Conservation (phyloP, 2,329 filamentous ascomycete species). For the Fusarium paranaense region DNA sequence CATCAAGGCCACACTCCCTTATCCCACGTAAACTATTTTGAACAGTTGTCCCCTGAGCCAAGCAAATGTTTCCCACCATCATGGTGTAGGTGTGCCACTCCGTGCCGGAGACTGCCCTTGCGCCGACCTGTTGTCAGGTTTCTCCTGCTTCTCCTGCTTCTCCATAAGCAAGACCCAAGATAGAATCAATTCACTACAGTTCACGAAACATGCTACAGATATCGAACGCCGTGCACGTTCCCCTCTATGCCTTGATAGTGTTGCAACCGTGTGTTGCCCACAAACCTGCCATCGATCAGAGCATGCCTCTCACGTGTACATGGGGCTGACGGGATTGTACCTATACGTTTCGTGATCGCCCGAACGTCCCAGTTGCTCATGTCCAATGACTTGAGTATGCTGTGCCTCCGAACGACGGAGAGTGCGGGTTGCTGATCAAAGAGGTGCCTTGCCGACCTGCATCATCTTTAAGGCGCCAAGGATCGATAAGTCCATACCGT, state of each 20-base stretch:
- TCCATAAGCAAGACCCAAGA: background rate
- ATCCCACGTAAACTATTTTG: background rate
- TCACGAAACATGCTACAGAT: background rate
- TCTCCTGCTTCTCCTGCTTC: background rate
- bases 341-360: constrained; percentile 11
- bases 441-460: background rate
- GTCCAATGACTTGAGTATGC: constrained; percentile 24
- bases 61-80: background rate
- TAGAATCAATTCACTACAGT: background rate
- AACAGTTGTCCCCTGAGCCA: background rate
- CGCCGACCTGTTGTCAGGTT: background rate
- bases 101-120: background rate
- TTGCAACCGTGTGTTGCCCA: background rate
- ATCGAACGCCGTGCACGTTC: background rate
- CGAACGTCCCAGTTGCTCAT: constrained; percentile 7
- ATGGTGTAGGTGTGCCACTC: background rate
- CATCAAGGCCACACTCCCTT: constrained; percentile 66
- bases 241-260: background rate
- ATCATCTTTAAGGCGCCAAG: background rate
- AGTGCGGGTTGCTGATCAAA: background rate
- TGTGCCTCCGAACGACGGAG: background rate
- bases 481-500: background rate
- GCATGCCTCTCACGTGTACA: background rate
- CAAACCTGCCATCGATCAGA: background rate
- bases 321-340: constrained; percentile 5